A percentile compares a stretch with the other conserved stretches of the same genome.
These are phyloP conservation scores for Ogataea salicorniae DNA, from an alignment of 805 yeast genomes.

Conservation along the genomic window DNA sequence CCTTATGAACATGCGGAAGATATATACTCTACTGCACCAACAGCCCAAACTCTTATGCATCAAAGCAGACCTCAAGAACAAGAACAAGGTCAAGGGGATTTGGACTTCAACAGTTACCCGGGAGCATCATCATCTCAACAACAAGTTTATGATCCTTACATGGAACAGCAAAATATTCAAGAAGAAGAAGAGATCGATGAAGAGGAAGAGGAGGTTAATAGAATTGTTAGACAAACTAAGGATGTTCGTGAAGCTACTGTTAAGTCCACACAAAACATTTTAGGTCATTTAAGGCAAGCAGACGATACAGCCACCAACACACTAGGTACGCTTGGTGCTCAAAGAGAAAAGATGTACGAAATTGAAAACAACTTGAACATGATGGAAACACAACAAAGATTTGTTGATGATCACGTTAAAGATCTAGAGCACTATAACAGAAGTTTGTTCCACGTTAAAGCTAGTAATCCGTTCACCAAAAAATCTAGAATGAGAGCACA, in stretches of 20 bases:
- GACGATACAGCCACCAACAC: slow-evolving; percentile 76
- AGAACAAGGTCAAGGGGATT: slow-evolving; percentile 9
- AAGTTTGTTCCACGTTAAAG: slow-evolving; percentile 73
- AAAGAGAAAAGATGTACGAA: slow-evolving; percentile 76
- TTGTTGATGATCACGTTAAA: slow-evolving; percentile 77
- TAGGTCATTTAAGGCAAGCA: slow-evolving; percentile 66
- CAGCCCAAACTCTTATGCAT: neutral
- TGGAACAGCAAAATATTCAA: slow-evolving; percentile 12
- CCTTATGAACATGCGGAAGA: slow-evolving; percentile 11
- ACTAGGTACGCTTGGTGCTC: slow-evolving; percentile 89
- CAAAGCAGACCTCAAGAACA: neutral
- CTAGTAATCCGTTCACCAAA: slow-evolving; percentile 84
- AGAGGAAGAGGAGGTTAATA: slow-evolving; percentile 81
- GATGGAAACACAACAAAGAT: slow-evolving; percentile 74
- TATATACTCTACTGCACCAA: neutral
- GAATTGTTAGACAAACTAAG: slow-evolving; percentile 76
- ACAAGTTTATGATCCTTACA: slow-evolving; percentile 22
- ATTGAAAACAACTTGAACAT: slow-evolving; percentile 73
- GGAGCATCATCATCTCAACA: slow-evolving; percentile 7
- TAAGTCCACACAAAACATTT: slow-evolving; percentile 77
- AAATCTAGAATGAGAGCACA: slow-evolving; percentile 67
- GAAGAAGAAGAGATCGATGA: slow-evolving; percentile 59
- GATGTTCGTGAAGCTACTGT: slow-evolving; percentile 64
- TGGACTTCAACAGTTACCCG: slow-evolving; percentile 28
- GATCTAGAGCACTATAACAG: slow-evolving; percentile 78